Base-by-base conservation (phyloP, 169 alveolate species). In the Besnoitia besnoiti region DNA sequence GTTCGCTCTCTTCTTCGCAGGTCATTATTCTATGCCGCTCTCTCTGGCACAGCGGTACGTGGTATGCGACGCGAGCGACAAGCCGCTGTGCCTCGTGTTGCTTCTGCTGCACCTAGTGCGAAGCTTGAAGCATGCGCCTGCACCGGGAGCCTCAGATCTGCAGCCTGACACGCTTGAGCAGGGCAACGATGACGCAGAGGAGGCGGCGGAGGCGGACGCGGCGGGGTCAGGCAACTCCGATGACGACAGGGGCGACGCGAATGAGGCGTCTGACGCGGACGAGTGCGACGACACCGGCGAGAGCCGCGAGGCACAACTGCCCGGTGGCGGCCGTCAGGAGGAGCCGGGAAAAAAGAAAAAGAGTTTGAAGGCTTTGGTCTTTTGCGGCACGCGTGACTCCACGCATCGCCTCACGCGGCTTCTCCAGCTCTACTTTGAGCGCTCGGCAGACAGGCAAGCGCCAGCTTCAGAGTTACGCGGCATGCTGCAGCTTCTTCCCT, bases 361-460 rank as follows among this genome's bases (percentile, higher is more conserved):
- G 75, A 27, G 12, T 0, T 2, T 67, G 1, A 80, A 55, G 0
- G 85, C 35, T 0, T 62, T 51, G 27, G 79, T 89, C 39, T 89
- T 89, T 88, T 73, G 88, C 27, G 75, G 50, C 37, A 62, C 87
- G 27, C 75, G 88, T 35, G 88, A 40, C 2, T 62, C 85, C 2
- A 85, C 92, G 30, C 92, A 89, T 37, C 75, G 92, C n/a, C 92
- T 89, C 44, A n/a, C 88, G 49, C 85, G 92, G 67, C 79, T 89
- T 75, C 88, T 89, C 50, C 92, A 89, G 88, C 76, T 89, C 35
- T 62, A 61, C 79, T 49, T 89, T 59, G 24, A 30, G 21, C 47
- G 44, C 80, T 5, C 44, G 7, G 46, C 4, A 37, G n/a, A n/a
- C 67, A 55, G 67, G 67, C 24, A n/a, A 55, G 67, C 5, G 24